phyloP scores from a whole-genome alignment of 768 basidiomycete genomes.

The Pleurotus giganteus region DNA sequence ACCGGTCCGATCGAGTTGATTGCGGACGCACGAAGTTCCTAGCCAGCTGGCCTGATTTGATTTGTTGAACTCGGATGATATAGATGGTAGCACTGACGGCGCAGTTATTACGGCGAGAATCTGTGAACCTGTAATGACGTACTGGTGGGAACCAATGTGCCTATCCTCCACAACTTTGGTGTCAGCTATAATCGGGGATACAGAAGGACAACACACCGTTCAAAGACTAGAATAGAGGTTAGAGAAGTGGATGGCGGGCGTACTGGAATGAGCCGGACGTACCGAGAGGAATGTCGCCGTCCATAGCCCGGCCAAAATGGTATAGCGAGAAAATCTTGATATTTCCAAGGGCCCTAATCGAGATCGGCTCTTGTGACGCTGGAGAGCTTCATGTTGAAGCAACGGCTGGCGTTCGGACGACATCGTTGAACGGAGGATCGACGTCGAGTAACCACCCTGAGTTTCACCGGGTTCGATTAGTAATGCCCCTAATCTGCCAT shows the following conservation, averaged over 20 bases:
- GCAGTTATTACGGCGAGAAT: too few relatives aligned
- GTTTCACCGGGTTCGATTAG: too few relatives aligned
- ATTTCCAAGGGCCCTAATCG: slow-evolving; percentile 59
- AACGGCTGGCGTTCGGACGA: slow-evolving; percentile 33
- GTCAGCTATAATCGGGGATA: neutral
- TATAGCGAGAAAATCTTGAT: slow-evolving; percentile 53
- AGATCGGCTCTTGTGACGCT: slow-evolving; percentile 15
- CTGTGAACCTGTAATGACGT: slow-evolving; percentile 21
- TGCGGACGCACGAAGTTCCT: slow-evolving; percentile 61
- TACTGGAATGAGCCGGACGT: slow-evolving; percentile 23
- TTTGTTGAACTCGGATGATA: slow-evolving; percentile 75
- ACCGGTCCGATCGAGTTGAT: neutral
- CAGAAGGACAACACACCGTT: slow-evolving; percentile 40
- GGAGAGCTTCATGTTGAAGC: slow-evolving; percentile 17
- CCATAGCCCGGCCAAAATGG: slow-evolving; percentile 75
- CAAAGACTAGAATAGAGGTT: slow-evolving; percentile 36
- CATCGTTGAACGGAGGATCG: neutral
- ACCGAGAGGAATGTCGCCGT: slow-evolving; percentile 72
- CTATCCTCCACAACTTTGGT: slow-evolving; percentile 28
- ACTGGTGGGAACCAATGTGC: slow-evolving; percentile 80
- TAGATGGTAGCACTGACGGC: slow-evolving; percentile 66
- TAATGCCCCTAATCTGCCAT: too few relatives aligned
- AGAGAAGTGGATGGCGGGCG: neutral
- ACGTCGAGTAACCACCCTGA: too few relatives aligned
- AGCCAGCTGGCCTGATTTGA: slow-evolving; percentile 84